Percentiles rank a stretch among this genome's conserved stretches.
Conservation (phyloP, 257 asterid genomes). For the Scutellaria minor region DNA sequence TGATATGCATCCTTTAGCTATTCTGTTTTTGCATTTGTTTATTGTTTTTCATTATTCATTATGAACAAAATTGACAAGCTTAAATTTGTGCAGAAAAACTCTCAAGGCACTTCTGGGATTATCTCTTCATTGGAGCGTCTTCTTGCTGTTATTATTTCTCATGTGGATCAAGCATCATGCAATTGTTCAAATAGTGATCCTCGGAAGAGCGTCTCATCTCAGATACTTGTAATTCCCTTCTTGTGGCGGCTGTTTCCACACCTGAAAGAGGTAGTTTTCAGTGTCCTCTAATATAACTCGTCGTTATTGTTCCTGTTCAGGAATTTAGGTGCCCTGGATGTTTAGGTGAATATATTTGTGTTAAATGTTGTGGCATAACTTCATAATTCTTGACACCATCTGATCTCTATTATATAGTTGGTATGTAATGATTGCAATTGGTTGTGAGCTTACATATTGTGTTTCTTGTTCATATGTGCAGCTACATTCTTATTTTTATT, state of each 20-base stretch:
- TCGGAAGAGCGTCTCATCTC: constrained; percentile 69
- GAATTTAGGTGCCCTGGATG: constrained; percentile 22
- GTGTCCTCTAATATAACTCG: constrained; percentile 16
- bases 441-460: constrained; percentile 23
- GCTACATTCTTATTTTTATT: background rate
- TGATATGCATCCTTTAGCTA: constrained; percentile 11
- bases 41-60: constrained; percentile 5
- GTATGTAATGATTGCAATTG: background rate
- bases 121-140: constrained; percentile 73
- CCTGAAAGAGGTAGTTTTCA: constrained; percentile 75
- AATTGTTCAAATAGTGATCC: constrained; percentile 69
- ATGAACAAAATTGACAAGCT: constrained; percentile 33
- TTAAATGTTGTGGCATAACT: constrained; percentile 10
- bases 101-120: constrained; percentile 54
- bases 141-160: constrained; percentile 64
- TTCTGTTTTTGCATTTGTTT: constrained; percentile 1
- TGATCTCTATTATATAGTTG: constrained; percentile 4
- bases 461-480: constrained; percentile 21
- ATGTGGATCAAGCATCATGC: constrained; percentile 80
- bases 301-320: constrained; percentile 19
- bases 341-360: constrained; percentile 26
- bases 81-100: constrained; percentile 57
- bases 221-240: constrained; percentile 86
- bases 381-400: constrained; percentile 11
- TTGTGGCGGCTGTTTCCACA: constrained; percentile 84